Conservation (phyloP, 2,329 filamentous ascomycete species). For the Neurospora sp. region DNA sequence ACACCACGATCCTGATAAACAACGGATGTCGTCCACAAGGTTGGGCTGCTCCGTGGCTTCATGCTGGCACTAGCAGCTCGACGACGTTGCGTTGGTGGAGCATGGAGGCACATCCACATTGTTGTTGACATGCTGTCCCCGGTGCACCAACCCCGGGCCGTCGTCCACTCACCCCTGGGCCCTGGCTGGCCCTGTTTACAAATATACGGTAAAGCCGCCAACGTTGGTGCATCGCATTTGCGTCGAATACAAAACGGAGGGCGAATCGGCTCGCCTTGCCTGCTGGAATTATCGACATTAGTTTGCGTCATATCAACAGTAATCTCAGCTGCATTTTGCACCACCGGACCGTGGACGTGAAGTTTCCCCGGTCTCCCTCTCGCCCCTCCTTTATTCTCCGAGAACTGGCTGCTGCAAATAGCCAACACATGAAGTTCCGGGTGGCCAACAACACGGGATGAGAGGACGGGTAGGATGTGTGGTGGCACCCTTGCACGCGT, state of each 20-base stretch:
- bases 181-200: not conserved
- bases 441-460: not conserved
- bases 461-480: not conserved
- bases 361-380: not conserved
- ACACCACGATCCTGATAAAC: not conserved
- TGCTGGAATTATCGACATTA: not conserved
- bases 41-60: not conserved
- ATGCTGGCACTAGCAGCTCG: not conserved
- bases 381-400: not conserved
- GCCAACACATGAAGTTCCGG: not conserved
- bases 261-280: not conserved
- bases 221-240: not conserved
- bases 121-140: not conserved
- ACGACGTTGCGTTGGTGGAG: not conserved
- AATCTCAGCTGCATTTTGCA: not conserved
- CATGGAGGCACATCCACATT: not conserved
- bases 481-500: not conserved
- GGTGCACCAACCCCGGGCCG: not conserved
- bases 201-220: not conserved
- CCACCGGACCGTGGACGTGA: not conserved
- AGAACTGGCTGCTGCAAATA: not conserved
- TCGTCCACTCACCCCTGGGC: not conserved
- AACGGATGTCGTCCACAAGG: not conserved
- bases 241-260: not conserved
- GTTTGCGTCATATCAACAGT: not conserved